phyloP scores from a whole-genome alignment of 805 yeast species.

The Debaryomyces prosopidis region DNA sequence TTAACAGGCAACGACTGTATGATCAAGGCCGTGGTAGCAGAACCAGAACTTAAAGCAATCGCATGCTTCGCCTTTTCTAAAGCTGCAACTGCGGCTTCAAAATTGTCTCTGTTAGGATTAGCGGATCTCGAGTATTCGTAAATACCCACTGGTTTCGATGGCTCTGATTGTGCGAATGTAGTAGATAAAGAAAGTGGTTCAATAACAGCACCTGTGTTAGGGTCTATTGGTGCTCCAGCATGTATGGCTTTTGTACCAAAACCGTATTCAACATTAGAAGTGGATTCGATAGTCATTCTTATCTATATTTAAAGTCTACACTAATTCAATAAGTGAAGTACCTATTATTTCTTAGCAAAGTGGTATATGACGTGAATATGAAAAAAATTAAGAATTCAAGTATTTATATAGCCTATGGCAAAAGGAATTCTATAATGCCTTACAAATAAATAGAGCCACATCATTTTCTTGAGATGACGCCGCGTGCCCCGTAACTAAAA shows the following conservation, averaged over 20 bases:
- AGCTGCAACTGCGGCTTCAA: slow-evolving; percentile 77
- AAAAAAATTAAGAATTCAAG: no score
- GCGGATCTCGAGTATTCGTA: slow-evolving; percentile 85
- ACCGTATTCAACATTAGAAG: slow-evolving; percentile 29
- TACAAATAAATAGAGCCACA: not conserved
- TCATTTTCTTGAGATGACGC: not conserved
- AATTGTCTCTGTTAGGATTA: slow-evolving; percentile 83
- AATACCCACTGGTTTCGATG: slow-evolving; percentile 73
- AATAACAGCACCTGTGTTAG: slow-evolving; percentile 81
- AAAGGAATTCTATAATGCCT: slow-evolving; percentile 3
- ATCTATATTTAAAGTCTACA: not conserved
- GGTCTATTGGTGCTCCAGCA: slow-evolving; percentile 73
- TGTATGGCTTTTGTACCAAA: slow-evolving; percentile 86
- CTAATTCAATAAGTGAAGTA: no score
- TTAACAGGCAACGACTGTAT: slow-evolving; percentile 72
- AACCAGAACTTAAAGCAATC: slow-evolving; percentile 81
- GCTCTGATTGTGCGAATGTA: slow-evolving; percentile 79
- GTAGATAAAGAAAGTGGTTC: slow-evolving; percentile 82
- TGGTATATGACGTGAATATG: not conserved
- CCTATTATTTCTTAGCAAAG: no score
- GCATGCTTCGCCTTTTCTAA: slow-evolving; percentile 76
- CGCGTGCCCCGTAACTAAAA: not conserved
- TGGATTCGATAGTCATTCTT: slow-evolving; percentile 40
- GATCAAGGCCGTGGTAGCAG: slow-evolving; percentile 78
- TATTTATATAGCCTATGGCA: not conserved